phyloP scores from a whole-genome alignment of 2,329 filamentous ascomycete genomes.

The Fusarium sp. region DNA sequence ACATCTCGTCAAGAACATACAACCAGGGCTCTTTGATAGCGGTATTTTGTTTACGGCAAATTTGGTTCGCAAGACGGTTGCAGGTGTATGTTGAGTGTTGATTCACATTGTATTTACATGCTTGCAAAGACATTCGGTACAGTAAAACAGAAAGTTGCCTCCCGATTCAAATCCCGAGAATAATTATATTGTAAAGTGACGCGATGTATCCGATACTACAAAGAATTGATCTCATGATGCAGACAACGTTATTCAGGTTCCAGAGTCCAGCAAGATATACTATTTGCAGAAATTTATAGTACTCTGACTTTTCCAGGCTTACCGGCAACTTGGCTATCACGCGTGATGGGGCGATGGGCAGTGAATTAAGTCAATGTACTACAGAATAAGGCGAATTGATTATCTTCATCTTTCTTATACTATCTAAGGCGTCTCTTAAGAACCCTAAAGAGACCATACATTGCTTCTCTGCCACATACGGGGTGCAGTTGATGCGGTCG shows the following conservation, averaged over 20 bases:
- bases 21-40: fast-evolving
- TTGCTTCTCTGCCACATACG: background rate
- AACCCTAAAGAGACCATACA: fast-evolving
- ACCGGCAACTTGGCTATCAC: background rate
- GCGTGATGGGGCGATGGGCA: fast-evolving
- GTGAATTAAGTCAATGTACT: fast-evolving
- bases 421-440: background rate
- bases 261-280: background rate
- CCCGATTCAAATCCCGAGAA: too few relatives aligned
- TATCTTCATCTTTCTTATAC: background rate
- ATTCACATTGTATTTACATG: fast-evolving
- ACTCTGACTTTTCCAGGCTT: background rate
- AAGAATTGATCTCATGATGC: too few relatives aligned
- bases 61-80: background rate
- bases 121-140: background rate
- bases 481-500: background rate
- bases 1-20: fast-evolving
- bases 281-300: fast-evolving
- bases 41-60: background rate
- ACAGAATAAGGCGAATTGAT: fast-evolving
- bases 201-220: too few relatives aligned
- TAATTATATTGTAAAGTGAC: too few relatives aligned
- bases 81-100: background rate
- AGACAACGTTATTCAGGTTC: background rate
- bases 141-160: background rate